A percentile compares a stretch with the other conserved stretches of the same genome.
Conservation (phyloP, 2,329 filamentous ascomycete genomes). For the Nemania serpens region DNA sequence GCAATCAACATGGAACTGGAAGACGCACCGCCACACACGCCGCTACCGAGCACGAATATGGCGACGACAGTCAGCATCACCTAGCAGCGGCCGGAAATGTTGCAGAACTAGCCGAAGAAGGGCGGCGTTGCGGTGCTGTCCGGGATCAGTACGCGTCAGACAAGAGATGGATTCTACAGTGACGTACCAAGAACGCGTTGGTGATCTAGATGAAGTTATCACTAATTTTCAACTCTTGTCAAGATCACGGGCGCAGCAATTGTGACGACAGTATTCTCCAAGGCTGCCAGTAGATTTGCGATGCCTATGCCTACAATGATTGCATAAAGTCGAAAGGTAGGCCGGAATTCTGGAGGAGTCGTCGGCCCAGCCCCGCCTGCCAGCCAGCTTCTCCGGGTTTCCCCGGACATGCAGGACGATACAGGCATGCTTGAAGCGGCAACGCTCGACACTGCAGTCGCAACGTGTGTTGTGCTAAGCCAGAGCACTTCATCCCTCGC, state of each 20-base stretch:
- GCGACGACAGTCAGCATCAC: neutral
- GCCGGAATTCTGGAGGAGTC: too few species aligned
- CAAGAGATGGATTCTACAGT: neutral
- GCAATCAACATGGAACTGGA: constrained; percentile 6
- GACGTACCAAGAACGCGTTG: constrained; percentile 8
- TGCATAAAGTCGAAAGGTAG: constrained; percentile 30
- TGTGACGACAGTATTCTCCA: constrained; percentile 25
- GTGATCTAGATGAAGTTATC: neutral
- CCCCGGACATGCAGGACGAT: too few species aligned
- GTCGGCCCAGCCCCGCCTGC: too few species aligned
- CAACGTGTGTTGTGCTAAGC: too few species aligned
- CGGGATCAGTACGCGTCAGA: neutral
- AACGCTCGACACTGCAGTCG: too few species aligned
- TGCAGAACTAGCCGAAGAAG: constrained; percentile 48
- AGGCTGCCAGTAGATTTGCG: constrained; percentile 22
- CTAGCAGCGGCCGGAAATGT: constrained; percentile 43
- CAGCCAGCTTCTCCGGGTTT: too few species aligned
- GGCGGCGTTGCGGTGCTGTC: constrained; percentile 10
- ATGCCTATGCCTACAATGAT: constrained; percentile 32
- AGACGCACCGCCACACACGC: constrained; percentile 19
- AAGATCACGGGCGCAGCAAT: constrained; percentile 14
- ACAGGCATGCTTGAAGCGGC: too few species aligned
- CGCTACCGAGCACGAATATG: constrained; percentile 4
- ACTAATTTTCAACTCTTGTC: constrained; percentile 7
- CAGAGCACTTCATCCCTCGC: too few species aligned